Evolutionary conservation across 2,329 filamentous ascomycete species (phyloP).

Genomic region (Stagonosporopsis cucurbitacearum): DNA sequence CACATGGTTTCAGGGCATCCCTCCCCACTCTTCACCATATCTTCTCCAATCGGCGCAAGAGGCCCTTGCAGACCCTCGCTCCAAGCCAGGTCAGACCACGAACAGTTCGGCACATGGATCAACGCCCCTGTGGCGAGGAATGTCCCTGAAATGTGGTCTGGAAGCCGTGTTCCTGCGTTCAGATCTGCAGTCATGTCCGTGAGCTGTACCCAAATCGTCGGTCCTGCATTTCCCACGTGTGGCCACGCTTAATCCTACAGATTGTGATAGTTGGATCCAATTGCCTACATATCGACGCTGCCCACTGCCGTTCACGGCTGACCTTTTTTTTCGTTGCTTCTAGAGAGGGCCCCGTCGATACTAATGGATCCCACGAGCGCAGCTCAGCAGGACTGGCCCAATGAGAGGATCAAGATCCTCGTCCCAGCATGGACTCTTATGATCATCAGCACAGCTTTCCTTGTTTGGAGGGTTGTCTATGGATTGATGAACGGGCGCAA

Average conservation of each 20-base stretch:
- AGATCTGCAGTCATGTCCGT: constrained; percentile 7
- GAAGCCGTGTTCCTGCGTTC: constrained; percentile 6
- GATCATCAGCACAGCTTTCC: constrained; percentile 30
- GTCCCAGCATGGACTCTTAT: constrained; percentile 27
- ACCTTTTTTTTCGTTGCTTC: constrained; percentile 3
- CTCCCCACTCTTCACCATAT: constrained; percentile 8
- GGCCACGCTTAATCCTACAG: background rate
- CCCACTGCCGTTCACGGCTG: background rate
- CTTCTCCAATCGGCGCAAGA: constrained; percentile 14
- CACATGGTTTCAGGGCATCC: background rate
- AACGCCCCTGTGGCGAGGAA: constrained; percentile 4
- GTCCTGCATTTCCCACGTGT: background rate
- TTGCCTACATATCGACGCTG: constrained; percentile 10
- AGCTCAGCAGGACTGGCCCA: constrained; percentile 31
- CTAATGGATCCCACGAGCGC: constrained; percentile 18
- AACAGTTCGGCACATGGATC: constrained; percentile 11
- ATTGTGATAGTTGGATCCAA: background rate
- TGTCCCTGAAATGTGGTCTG: constrained; percentile 5
- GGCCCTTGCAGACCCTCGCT: constrained; percentile 19
- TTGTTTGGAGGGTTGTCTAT: constrained; percentile 36
- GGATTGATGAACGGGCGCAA: constrained; percentile 26
- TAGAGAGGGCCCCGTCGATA: background rate
- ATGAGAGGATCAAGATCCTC: constrained; percentile 30
- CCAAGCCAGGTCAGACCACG: constrained; percentile 16
- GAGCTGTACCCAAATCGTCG: background rate